These are phyloP conservation scores for Lasiodiplodia theobromae DNA, from an alignment of 2,329 filamentous ascomycete genomes.

Conservation along the genomic window DNA sequence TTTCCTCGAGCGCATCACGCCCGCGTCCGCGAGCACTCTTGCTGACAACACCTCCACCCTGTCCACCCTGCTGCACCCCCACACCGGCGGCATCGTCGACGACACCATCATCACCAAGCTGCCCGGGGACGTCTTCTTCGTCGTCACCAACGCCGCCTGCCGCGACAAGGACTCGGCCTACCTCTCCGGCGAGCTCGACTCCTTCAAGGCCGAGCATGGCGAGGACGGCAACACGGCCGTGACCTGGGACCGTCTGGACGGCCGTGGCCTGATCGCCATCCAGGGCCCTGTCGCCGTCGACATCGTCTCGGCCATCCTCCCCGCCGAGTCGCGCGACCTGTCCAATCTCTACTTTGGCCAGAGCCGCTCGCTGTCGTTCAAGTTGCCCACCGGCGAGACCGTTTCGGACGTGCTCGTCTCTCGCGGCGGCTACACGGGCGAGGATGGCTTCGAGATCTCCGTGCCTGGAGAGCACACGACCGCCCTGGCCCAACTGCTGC, in stretches of 20 bases:
- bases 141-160: constrained; percentile 95
- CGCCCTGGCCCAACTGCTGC: constrained; percentile 72
- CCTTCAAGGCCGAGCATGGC: constrained; percentile 63
- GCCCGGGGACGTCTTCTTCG: constrained; percentile 76
- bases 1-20: constrained; percentile 86
- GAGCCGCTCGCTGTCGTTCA: constrained; percentile 70
- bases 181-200: constrained; percentile 71
- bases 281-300: constrained; percentile 82
- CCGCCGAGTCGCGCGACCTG: constrained; percentile 60
- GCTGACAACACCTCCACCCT: constrained; percentile 75
- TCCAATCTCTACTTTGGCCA: constrained; percentile 82
- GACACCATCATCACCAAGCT: constrained; percentile 90
- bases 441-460: constrained; percentile 97
- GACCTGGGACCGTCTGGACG: constrained; percentile 73
- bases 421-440: constrained; percentile 93
- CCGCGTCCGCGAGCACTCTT: constrained; percentile 72
- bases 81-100: constrained; percentile 84
- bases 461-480: constrained; percentile 73
- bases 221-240: constrained; percentile 56
- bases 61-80: constrained; percentile 79
- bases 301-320: constrained; percentile 71
- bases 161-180: constrained; percentile 86
- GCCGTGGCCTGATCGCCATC: constrained; percentile 82
- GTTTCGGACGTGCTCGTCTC: constrained; percentile 72
- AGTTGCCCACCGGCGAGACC: constrained; percentile 59